These are phyloP conservation scores for Scheffersomyces titani DNA, from an alignment of 1,139 yeast genomes.

Conservation along the genomic window DNA sequence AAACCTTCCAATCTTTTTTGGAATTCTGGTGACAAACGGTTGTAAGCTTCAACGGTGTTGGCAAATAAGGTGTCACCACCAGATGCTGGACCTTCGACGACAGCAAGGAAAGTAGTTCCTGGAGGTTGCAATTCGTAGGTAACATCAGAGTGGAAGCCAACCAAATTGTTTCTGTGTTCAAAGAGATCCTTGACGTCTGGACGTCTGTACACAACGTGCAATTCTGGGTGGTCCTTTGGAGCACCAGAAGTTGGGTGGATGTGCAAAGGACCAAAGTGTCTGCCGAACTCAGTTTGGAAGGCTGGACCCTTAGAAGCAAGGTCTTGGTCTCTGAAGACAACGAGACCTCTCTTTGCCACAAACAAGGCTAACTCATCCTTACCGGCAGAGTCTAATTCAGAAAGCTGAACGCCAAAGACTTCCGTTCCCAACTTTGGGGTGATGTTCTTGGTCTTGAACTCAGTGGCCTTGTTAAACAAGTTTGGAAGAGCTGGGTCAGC, in stretches of 20 bases:
- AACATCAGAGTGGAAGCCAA: slow-evolving; percentile 68
- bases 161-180: slow-evolving; percentile 31
- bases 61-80: slow-evolving; percentile 80
- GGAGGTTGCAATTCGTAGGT: slow-evolving; percentile 75
- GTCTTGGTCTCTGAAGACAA: slow-evolving; percentile 67
- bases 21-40: slow-evolving; percentile 63
- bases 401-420: slow-evolving; percentile 57
- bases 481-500: slow-evolving; percentile 59
- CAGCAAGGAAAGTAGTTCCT: slow-evolving; percentile 60
- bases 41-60: slow-evolving; percentile 66
- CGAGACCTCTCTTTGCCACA: slow-evolving; percentile 66
- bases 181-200: slow-evolving; percentile 42
- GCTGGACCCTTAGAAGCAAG: slow-evolving; percentile 57
- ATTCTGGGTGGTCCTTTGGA: slow-evolving; percentile 56
- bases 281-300: slow-evolving; percentile 55
- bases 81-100: slow-evolving; percentile 59
- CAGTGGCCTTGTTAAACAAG: slow-evolving; percentile 44
- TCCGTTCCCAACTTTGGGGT: slow-evolving; percentile 72
- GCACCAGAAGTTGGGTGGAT: slow-evolving; percentile 73
- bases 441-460: slow-evolving; percentile 34
- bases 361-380: slow-evolving; percentile 64
- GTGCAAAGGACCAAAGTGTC: slow-evolving; percentile 67
- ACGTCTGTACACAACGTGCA: slow-evolving; percentile 60
- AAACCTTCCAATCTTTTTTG: slow-evolving; percentile 56
- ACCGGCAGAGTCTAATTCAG: slow-evolving; percentile 49